phyloP scores from a whole-genome alignment of 2,329 filamentous ascomycete species.

The Scleromitrula shiraiana region DNA sequence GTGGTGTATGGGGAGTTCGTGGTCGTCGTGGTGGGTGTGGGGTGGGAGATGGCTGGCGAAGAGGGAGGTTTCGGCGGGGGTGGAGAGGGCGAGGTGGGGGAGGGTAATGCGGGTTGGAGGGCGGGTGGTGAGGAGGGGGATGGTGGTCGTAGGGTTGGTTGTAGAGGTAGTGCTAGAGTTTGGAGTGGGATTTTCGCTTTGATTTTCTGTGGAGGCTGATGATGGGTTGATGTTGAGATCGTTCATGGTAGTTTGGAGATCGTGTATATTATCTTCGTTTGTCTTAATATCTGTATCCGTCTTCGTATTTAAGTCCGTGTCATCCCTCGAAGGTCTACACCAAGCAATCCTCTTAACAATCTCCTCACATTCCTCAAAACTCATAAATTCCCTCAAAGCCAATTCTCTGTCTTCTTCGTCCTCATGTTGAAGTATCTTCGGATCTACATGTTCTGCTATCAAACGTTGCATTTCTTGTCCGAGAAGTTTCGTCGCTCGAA shows the following conservation, averaged over 20 bases:
- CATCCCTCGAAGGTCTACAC: conserved; percentile 44
- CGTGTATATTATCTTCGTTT: conserved; percentile 37
- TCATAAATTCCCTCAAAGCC: conserved; percentile 33
- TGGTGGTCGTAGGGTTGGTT: conserved; percentile 27
- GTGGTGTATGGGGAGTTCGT: conserved; percentile 71
- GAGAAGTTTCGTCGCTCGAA: conserved; percentile 66
- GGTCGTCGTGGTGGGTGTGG: conserved; percentile 69
- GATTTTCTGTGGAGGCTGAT: no score
- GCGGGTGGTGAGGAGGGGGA: conserved; percentile 38
- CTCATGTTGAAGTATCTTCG: conserved; percentile 23
- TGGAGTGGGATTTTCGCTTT: no score
- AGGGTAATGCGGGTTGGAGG: no score
- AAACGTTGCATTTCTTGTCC: conserved; percentile 61
- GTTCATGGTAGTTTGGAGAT: conserved; percentile 30
- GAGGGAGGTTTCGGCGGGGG: conserved; percentile 65
- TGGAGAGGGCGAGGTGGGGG: conserved; percentile 46
- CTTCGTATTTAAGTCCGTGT: no score
- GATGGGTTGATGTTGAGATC: conserved; percentile 22
- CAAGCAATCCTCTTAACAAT: conserved; percentile 67
- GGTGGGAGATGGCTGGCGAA: conserved; percentile 51
- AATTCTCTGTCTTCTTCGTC: conserved; percentile 3
- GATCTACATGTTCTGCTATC: conserved; percentile 40
- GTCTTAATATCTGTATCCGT: no score
- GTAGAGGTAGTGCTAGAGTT: conserved; percentile 11
- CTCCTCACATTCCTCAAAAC: conserved; percentile 77